Percentiles rank a stretch among this genome's conserved stretches.
These are phyloP conservation scores for Triticum turgidum DNA, from an alignment of 176 grass and related monocot genomes.

Conservation along the genomic window DNA sequence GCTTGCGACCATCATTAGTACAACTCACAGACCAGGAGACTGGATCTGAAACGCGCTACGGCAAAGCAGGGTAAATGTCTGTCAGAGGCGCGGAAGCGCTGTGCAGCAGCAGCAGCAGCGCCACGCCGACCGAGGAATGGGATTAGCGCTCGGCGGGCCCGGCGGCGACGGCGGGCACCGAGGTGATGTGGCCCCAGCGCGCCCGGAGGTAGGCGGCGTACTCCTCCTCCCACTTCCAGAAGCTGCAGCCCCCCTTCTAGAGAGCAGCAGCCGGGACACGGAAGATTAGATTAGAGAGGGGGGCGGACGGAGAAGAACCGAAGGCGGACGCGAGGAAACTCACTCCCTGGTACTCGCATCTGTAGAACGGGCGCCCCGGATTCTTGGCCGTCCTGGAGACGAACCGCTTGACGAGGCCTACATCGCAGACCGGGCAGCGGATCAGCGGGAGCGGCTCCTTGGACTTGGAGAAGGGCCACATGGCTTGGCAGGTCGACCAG, in stretches of 20 bases:
- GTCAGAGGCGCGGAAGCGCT: not conserved
- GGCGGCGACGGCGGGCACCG: not conserved
- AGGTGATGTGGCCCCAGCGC: not conserved
- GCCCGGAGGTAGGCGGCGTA: not conserved
- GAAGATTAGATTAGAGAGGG: not conserved
- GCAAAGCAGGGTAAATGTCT: not conserved
- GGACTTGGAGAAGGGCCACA: not conserved
- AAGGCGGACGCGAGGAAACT: not conserved
- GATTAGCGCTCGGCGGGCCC: not conserved
- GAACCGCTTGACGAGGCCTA: not conserved
- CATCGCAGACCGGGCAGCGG: not conserved
- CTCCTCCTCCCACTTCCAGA: not conserved
- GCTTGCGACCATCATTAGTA: not conserved
- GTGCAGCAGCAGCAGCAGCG: not conserved
- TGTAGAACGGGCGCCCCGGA: not conserved
- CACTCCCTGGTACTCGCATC: not conserved
- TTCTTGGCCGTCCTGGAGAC: conserved; percentile 11
- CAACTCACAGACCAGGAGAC: not conserved
- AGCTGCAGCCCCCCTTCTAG: not conserved
- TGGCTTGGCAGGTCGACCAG: too few species aligned
- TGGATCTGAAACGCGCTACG: not conserved
- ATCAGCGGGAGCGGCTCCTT: not conserved
- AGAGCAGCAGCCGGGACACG: not conserved
- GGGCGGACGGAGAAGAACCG: not conserved
- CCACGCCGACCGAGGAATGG: not conserved